Percentiles rank a stretch among this genome's conserved stretches.
phyloP scores from a whole-genome alignment of 805 yeast genomes.

The Candida corydali region DNA sequence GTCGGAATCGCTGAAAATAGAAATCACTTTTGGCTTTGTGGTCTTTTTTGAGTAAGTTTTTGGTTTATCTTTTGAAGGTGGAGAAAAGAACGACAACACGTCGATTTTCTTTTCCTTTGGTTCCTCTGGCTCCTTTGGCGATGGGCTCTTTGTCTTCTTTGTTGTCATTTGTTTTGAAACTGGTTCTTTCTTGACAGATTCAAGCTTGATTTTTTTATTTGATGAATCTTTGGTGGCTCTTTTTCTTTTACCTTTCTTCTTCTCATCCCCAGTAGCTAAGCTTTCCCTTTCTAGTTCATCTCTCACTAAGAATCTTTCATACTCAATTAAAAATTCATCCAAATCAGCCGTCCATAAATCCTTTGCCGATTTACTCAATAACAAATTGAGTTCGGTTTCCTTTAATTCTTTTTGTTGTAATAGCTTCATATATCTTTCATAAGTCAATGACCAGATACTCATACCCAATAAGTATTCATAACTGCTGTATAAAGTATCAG shows the following conservation, averaged over 20 bases:
- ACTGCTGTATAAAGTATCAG: conserved; percentile 55
- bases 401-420: conserved; percentile 68
- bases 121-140: not conserved
- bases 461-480: conserved; percentile 88
- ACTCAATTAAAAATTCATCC: conserved; percentile 63
- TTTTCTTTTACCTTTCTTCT: conserved; percentile 25
- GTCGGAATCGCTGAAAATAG: conserved; percentile 28
- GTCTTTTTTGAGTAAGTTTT: conserved; percentile 5
- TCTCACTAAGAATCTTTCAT: conserved; percentile 61
- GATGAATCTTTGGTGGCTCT: conserved; percentile 10
- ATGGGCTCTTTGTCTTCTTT: conserved; percentile 8
- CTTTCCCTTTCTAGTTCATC: conserved; percentile 60
- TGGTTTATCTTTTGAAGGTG: conserved; percentile 8
- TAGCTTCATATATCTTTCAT: conserved; percentile 80
- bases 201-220: conserved; percentile 8
- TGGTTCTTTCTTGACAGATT: conserved; percentile 11
- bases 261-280: conserved; percentile 43
- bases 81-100: conserved; percentile 21
- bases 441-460: conserved; percentile 91
- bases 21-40: conserved; percentile 5
- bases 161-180: conserved; percentile 8
- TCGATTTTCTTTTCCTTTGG: conserved; percentile 13
- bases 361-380: conserved; percentile 70
- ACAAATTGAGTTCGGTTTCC: conserved; percentile 62
- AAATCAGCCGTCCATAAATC: conserved; percentile 87